These are phyloP conservation scores for Isabelozyma pseudorhagii DNA, from an alignment of 805 yeast species.

Conservation along the genomic window DNA sequence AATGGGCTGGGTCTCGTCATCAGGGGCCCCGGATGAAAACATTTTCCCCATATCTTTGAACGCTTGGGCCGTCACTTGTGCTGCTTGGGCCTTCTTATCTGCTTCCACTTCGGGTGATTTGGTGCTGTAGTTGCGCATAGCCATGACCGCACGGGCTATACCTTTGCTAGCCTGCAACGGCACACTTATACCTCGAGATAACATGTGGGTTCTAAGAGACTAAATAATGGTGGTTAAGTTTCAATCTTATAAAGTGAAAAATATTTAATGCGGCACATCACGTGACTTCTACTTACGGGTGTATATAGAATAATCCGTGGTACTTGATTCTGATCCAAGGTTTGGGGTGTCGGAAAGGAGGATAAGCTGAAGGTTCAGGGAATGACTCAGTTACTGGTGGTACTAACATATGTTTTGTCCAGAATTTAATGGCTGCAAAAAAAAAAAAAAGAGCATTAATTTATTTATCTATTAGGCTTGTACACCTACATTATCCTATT, in stretches of 20 bases:
- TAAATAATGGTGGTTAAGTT: no score
- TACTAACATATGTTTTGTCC: no score
- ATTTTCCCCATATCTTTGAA: constrained; percentile 38
- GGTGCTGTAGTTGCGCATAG: background rate
- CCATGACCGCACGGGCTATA: background rate
- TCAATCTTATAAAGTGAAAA: no score
- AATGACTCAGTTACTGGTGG: no score
- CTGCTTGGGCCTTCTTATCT: constrained; percentile 25
- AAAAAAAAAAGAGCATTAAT: no score
- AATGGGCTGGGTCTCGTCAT: constrained; percentile 44
- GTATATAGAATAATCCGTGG: no score
- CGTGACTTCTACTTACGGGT: no score
- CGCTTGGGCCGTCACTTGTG: constrained; percentile 36
- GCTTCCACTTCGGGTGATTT: background rate
- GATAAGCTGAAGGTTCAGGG: no score
- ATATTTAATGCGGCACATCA: no score
- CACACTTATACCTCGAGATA: background rate
- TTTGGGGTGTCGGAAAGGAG: no score
- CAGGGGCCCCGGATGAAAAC: constrained; percentile 30
- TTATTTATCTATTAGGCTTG: no score
- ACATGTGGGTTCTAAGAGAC: background rate
- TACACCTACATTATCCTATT: constrained; percentile 31
- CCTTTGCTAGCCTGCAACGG: background rate
- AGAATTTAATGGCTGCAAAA: background rate
- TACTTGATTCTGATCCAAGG: no score